Evolutionary conservation across 1,284 basidiomycete genomes (phyloP).

Genomic region (Ustilago tritici): DNA sequence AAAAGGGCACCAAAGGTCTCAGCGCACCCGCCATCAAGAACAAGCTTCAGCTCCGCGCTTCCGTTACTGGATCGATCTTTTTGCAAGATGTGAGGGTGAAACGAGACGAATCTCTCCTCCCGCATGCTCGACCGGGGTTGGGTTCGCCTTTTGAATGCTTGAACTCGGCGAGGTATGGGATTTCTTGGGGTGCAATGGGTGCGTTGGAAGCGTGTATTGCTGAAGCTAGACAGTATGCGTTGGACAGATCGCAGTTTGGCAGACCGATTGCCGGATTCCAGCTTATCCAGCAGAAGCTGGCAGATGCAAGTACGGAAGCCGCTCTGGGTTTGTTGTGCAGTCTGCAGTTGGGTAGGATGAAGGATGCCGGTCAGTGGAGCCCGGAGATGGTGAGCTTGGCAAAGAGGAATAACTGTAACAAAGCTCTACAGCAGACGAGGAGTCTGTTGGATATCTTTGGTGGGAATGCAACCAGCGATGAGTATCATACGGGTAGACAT

Average conservation of each 20-base stretch:
- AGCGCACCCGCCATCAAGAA: slow-evolving; percentile 89
- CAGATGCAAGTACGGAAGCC: slow-evolving; percentile 88
- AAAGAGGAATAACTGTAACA: slow-evolving; percentile 96
- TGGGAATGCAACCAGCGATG: slow-evolving; percentile 70
- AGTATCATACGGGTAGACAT: slow-evolving; percentile 57
- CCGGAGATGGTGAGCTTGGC: slow-evolving; percentile 89
- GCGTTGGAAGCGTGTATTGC: slow-evolving; percentile 89
- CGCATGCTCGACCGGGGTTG: slow-evolving; percentile 58
- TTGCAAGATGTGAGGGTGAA: slow-evolving; percentile 72
- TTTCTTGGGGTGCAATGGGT: slow-evolving; percentile 66
- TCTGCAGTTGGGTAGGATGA: slow-evolving; percentile 84
- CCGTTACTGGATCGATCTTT: slow-evolving; percentile 91
- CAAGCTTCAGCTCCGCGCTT: slow-evolving; percentile 89
- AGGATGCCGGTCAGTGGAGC: slow-evolving; percentile 81
- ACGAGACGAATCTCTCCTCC: slow-evolving; percentile 54
- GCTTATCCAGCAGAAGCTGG: slow-evolving; percentile 91
- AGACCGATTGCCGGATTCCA: slow-evolving; percentile 94
- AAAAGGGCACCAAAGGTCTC: slow-evolving; percentile 90
- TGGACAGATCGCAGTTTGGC: slow-evolving; percentile 86
- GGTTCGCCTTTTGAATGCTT: slow-evolving; percentile 66
- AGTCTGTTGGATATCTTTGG: slow-evolving; percentile 76
- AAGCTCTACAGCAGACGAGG: slow-evolving; percentile 74
- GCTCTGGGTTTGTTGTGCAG: slow-evolving; percentile 80
- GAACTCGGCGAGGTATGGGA: slow-evolving; percentile 64
- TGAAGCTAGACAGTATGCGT: slow-evolving; percentile 83